Evolutionary conservation across 768 basidiomycete genomes (phyloP).

Genomic region (Tricholoma terreum): DNA sequence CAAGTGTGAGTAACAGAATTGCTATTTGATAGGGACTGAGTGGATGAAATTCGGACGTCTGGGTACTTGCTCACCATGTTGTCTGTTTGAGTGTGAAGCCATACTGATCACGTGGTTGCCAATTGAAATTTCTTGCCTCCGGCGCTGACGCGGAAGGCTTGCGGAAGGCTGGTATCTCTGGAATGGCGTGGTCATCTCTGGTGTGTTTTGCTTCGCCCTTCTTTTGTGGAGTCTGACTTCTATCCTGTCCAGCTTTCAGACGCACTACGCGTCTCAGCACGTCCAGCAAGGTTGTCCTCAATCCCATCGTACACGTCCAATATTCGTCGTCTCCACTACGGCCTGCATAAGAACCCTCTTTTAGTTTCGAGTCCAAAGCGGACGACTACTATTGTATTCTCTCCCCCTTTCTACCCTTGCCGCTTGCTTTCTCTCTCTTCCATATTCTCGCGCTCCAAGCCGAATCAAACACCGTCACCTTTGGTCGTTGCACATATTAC

Average conservation of each 20-base stretch:
- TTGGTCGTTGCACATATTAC: constrained; percentile 66
- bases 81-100: constrained; percentile 8
- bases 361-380: constrained; percentile 9
- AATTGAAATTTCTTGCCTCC: constrained; percentile 4
- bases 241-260: constrained; percentile 32
- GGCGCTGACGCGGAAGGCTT: too few relatives aligned
- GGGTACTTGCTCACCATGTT: constrained; percentile 5
- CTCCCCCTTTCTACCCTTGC: constrained; percentile 19
- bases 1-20: constrained; percentile 28
- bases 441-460: constrained; percentile 46
- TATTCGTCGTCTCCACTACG: constrained; percentile 9
- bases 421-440: constrained; percentile 40
- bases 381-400: constrained; percentile 10
- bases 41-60: background rate
- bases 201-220: background rate
- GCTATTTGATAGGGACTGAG: constrained; percentile 18
- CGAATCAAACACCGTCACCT: constrained; percentile 51
- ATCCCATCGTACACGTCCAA: background rate
- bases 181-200: constrained; percentile 10
- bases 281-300: constrained; percentile 6
- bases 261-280: constrained; percentile 32
- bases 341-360: constrained; percentile 10
- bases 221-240: constrained; percentile 8
- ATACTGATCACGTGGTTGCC: constrained; percentile 13
- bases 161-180: background rate